A percentile compares a stretch with the other conserved stretches of the same genome.
Evolutionary conservation across 2,329 filamentous ascomycete genomes (phyloP).

Genomic region (Pestalotiopsis sp.): DNA sequence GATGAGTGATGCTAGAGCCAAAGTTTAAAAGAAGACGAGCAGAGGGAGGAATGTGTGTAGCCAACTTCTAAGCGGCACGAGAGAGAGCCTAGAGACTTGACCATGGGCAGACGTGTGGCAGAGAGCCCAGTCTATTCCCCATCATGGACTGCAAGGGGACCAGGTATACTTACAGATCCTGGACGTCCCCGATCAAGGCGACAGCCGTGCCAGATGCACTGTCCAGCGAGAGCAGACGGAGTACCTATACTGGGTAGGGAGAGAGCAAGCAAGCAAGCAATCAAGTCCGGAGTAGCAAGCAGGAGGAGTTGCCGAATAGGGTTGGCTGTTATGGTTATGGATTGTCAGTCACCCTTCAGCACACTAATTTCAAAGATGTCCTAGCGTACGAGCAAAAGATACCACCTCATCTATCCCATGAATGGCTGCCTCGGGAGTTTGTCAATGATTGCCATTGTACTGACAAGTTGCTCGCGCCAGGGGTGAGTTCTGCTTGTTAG

Average conservation of each 20-base stretch:
- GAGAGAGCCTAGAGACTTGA: not conserved
- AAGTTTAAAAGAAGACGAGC: not conserved
- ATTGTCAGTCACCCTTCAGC: not conserved
- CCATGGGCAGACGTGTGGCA: slow-evolving; percentile 9
- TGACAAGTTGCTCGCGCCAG: not conserved
- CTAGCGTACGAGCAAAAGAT: not conserved
- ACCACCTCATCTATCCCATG: not conserved
- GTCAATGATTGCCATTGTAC: not conserved
- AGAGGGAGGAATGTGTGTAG: slow-evolving; percentile 8
- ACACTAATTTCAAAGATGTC: not conserved
- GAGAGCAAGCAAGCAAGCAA: not conserved
- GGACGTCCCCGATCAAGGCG: not conserved
- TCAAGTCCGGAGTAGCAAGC: not conserved
- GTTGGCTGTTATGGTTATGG: not conserved
- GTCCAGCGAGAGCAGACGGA: not conserved
- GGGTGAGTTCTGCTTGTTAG: not conserved
- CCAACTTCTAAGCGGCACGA: not conserved
- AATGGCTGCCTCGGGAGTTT: not conserved
- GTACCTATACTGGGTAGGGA: not conserved
- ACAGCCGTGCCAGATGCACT: slow-evolving; percentile 3
- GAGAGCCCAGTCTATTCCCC: not conserved
- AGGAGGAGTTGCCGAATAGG: not conserved
- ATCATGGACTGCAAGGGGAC: slow-evolving; percentile 13
- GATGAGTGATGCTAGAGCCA: not conserved
- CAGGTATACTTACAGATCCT: slow-evolving; percentile 1